Percentiles rank a stretch among this genome's conserved stretches.
Evolutionary conservation across 352 stramenopile species (phyloP).

Genomic region (Pythium oligandrum): DNA sequence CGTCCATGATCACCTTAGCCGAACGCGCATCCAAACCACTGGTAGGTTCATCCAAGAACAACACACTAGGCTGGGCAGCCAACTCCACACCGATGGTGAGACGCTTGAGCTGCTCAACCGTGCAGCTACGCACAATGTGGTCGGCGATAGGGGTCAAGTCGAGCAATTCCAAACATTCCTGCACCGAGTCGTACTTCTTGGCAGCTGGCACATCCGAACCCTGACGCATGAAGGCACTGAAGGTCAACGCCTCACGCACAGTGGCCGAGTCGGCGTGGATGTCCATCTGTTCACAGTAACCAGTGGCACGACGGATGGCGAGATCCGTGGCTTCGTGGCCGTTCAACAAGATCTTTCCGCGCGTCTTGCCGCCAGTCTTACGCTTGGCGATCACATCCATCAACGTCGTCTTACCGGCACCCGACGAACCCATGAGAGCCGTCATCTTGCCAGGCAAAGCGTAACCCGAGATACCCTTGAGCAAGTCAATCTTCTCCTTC

Average conservation of each 20-base stretch:
- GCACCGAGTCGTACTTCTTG: slow-evolving; percentile 12
- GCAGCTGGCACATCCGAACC: slow-evolving; percentile 4
- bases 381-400: slow-evolving; percentile 89
- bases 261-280: slow-evolving; percentile 79
- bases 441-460: slow-evolving; percentile 35
- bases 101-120: slow-evolving; percentile 27
- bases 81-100: slow-evolving; percentile 41
- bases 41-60: slow-evolving; percentile 70
- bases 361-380: slow-evolving; percentile 77
- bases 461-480: slow-evolving; percentile 32
- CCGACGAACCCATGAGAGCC: slow-evolving; percentile 42
- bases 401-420: slow-evolving; percentile 87
- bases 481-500: slow-evolving; percentile 24
- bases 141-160: slow-evolving; percentile 16
- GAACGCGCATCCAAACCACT: slow-evolving; percentile 44
- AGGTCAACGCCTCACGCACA: slow-evolving; percentile 71
- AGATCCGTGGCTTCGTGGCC: slow-evolving; percentile 19
- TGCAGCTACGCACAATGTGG: slow-evolving; percentile 19
- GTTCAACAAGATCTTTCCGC: slow-evolving; percentile 38
- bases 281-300: slow-evolving; percentile 69
- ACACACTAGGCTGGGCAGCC: slow-evolving; percentile 53
- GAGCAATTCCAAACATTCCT: slow-evolving; percentile 20
- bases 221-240: slow-evolving; percentile 61
- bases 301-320: slow-evolving; percentile 14
- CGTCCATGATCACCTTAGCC: slow-evolving; percentile 20